A percentile compares a stretch with the other conserved stretches of the same genome.
These are phyloP conservation scores for Nicotiana noctiflora DNA, from an alignment of 257 asterid species.

Conservation along the genomic window DNA sequence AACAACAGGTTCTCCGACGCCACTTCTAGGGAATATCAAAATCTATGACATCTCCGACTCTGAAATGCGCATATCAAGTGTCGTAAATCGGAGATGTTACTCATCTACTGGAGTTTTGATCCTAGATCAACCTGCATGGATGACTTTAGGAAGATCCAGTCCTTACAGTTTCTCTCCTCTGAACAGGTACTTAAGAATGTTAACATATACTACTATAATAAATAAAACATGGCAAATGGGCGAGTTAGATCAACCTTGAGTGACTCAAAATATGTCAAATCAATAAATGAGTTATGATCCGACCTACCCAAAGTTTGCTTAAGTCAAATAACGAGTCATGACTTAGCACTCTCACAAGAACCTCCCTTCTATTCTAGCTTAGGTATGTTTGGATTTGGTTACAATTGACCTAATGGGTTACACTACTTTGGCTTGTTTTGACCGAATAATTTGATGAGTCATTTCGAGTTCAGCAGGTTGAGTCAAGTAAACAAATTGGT, in stretches of 20 bases:
- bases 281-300: not conserved
- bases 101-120: conserved; percentile 19
- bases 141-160: conserved; percentile 9
- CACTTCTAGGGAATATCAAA: conserved; percentile 18
- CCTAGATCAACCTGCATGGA: conserved; percentile 11
- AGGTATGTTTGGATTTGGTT: not conserved
- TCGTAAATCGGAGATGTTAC: conserved; percentile 39
- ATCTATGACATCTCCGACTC: conserved; percentile 46
- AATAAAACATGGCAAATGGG: too few species aligned
- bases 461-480: not conserved
- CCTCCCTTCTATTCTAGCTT: too few species aligned
- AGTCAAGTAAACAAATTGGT: not conserved
- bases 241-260: not conserved
- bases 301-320: not conserved
- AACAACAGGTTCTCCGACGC: conserved; percentile 33
- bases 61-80: conserved; percentile 41
- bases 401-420: not conserved
- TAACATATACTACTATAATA: too few species aligned
- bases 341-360: too few species aligned
- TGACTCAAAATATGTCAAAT: not conserved
- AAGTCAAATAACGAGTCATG: not conserved
- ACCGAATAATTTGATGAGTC: not conserved
- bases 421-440: not conserved
- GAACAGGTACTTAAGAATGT: too few species aligned
- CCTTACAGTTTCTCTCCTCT: conserved; percentile 45